Evolutionary conservation across 2,329 filamentous ascomycete species (phyloP), one percentile per base, ranked within the genome.

Genomic region (Aureobasidium sp.): DNA sequence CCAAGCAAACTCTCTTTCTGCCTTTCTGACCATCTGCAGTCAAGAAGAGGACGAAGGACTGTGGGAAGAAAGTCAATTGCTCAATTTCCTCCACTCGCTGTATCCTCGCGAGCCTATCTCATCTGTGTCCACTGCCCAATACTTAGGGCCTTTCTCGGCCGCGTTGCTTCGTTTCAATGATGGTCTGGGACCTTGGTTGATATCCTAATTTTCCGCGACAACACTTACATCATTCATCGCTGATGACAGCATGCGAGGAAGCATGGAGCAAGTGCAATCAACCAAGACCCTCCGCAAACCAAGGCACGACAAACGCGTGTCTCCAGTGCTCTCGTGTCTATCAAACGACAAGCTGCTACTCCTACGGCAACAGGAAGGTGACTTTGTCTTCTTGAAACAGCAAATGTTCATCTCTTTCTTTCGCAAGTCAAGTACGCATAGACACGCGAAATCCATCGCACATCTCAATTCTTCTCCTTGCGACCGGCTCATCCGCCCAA

Each of bases 221-320:
- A 37, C 17, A 27, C 48, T 52, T 52, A 32, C 48, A 52, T 52
- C 48, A 52, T 52, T 36, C 48, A 51, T 51, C n/a, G 48, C 48
- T 36, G 48, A 51, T 51, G 47, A 50, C 47, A 50, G 26, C 26
- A 50, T 34, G 15, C 29, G 20, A 15, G 27, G 27, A 3, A 10
- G 39, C 39, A 43, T 34, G 26, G 46, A 20, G 26, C 17, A 34
- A n/a, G 12, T 20, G 27, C 26, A 29, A 50, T 32, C 47, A 29
- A n/a, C 17, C n/a, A 9, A 15, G 34, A n/a, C 9, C 27, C 13
- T 15, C 20, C 24, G 26, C 44, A 50, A 29, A 50, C 47, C 29
- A 51, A 51, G 48, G 29, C 29, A 37, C n/a, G 4, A 50, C 17
- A 1, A 32, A n/a, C 9, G 34, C 34, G 34, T 37, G 34, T 29